Evolutionary conservation across 2,329 filamentous ascomycete genomes (phyloP), one percentile per base, ranked within the genome.

Genomic region (Talaromyces marneffei): DNA sequence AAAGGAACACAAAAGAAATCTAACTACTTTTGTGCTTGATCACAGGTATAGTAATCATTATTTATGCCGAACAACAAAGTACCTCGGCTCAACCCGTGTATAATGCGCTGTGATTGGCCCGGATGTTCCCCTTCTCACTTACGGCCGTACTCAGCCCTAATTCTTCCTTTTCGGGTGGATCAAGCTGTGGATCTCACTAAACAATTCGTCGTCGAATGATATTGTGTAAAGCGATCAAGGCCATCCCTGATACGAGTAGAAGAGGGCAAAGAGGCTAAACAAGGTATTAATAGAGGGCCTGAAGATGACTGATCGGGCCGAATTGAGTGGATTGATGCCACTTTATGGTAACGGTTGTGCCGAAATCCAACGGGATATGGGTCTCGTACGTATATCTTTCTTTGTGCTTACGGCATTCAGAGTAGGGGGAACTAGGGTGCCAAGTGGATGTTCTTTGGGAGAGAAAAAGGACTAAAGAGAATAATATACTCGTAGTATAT

Each of bases 81-180:
- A 33, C 46, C 46, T 50, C 46, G 46, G 46, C 27, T 31, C n/a
- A 50, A 27, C 16, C 20, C 27, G 46, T 50, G 8, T 31, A 1
- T 2, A 3, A 18, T 6, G 9, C 1, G 9, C 16, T 33, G 3
- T 50, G 46, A 50, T 50, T 50, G 46, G 46, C 44, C 25, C 14
- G 16, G 44, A 29, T 29, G 25, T 48, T 23, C 23, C 23, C 23
- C 44, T 23, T 8, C 16, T 18, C 8, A 10, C 25, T 50, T 50
- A 50, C 46, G 46, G 46, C 46, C 46, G 46, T 50, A 50, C 46
- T 33, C 20, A 50, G 46, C 46, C 46, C 46, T 50, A 50, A 31
- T 31, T 20, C 20, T 10, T 20, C 6, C 42, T 16, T 46, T 25
- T 25, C 23, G 2, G 23, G 16, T 46, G 42, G 20, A 46, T 25